These are phyloP conservation scores for Aspergillus nanangensis DNA, from an alignment of 495 filamentous ascomycete genomes.

Conservation along the genomic window DNA sequence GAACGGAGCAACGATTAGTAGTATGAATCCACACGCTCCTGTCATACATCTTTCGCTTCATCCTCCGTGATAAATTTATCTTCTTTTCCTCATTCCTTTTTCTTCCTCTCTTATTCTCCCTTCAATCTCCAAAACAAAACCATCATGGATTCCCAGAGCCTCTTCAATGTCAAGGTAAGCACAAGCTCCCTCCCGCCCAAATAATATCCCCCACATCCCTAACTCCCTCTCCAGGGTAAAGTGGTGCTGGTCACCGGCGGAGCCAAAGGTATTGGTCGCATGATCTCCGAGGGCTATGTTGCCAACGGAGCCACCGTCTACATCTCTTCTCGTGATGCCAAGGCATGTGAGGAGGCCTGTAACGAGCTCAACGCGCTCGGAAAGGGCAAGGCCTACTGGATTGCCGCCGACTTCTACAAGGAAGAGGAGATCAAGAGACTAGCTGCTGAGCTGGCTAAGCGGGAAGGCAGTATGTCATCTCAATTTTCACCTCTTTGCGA, in stretches of 20 bases:
- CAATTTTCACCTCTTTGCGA: neutral
- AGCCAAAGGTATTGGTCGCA: constrained; percentile 68
- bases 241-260: constrained; percentile 72
- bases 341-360: constrained; percentile 54
- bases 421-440: constrained; percentile 64
- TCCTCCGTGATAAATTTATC: constrained; percentile 2
- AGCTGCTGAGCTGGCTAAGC: constrained; percentile 56
- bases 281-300: constrained; percentile 77
- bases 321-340: constrained; percentile 69
- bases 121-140: too few relatives aligned
- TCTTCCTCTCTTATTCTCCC: neutral
- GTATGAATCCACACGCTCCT: too few relatives aligned
- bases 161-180: constrained; percentile 57
- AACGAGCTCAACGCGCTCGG: constrained; percentile 58
- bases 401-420: constrained; percentile 70
- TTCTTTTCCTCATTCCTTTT: neutral
- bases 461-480: constrained; percentile 53
- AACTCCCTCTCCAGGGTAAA: constrained; percentile 51
- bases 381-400: constrained; percentile 57
- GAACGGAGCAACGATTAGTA: neutral
- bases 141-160: constrained; percentile 49
- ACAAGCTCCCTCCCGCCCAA: neutral
- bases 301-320: constrained; percentile 79
- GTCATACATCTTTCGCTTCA: neutral
- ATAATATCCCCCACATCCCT: neutral